Evolutionary conservation across 75 land plant species (phyloP).

Genomic region (Larix kaempferi): DNA sequence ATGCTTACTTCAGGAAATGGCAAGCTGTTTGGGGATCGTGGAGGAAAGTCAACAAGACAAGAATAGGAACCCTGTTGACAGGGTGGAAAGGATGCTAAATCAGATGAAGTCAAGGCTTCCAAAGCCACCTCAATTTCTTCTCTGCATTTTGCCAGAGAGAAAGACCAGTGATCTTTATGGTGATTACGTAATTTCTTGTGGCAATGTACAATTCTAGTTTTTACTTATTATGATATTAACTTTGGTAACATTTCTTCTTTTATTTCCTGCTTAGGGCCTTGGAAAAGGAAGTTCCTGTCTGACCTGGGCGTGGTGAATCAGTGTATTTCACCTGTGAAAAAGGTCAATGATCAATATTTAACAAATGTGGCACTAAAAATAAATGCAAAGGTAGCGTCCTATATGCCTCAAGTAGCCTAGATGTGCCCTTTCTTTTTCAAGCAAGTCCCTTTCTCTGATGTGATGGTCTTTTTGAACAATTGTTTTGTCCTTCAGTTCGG

Average conservation of each 20-base stretch:
- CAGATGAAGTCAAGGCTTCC: constrained; percentile 36
- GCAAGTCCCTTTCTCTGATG: not conserved
- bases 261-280: constrained; percentile 50
- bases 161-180: constrained; percentile 80
- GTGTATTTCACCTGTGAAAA: constrained; percentile 64
- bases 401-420: not conserved
- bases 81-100: constrained; percentile 76
- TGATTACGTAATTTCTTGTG: constrained; percentile 8
- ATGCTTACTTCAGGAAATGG: no score
- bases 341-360: constrained; percentile 76
- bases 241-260: not conserved
- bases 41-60: constrained; percentile 35
- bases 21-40: no score
- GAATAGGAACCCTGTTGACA: constrained; percentile 41
- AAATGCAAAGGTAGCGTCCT: constrained; percentile 75
- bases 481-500: constrained; percentile 55
- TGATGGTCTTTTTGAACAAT: not conserved
- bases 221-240: not conserved
- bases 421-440: no score
- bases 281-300: constrained; percentile 68
- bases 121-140: constrained; percentile 62
- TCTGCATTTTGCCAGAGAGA: constrained; percentile 74
- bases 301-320: constrained; percentile 76
- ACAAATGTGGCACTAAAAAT: constrained; percentile 90
- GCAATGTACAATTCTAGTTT: not conserved